Percentiles rank a stretch among this genome's conserved stretches.
These are phyloP conservation scores for Oryza meridionalis DNA, from an alignment of 176 grass and related monocot genomes.

Conservation along the genomic window DNA sequence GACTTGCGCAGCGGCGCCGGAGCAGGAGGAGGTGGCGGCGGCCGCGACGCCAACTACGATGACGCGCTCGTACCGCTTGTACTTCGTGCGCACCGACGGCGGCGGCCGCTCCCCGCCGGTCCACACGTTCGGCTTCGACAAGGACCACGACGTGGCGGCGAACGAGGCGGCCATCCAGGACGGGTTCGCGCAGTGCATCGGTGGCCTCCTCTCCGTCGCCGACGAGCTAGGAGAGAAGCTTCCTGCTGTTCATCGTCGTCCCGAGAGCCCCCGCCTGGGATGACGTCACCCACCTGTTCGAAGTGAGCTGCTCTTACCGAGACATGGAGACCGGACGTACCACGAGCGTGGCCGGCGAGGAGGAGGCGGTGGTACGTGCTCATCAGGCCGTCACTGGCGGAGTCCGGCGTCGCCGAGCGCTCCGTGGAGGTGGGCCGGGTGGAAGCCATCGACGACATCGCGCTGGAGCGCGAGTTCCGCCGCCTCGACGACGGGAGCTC, in stretches of 20 bases:
- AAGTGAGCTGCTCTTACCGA: constrained; percentile 60
- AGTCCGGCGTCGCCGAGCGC: neutral
- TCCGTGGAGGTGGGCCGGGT: constrained; percentile 62
- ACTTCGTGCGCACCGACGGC: constrained; percentile 22
- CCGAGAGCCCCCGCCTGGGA: constrained; percentile 23
- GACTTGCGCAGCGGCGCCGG: no score
- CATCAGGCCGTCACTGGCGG: constrained; percentile 25
- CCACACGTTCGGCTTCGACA: constrained; percentile 79
- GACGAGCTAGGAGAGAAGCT: constrained; percentile 84
- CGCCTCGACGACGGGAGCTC: no score
- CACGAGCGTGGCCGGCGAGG: constrained; percentile 46
- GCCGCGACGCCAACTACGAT: constrained; percentile 41
- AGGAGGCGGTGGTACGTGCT: constrained; percentile 39
- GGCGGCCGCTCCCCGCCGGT: constrained; percentile 43
- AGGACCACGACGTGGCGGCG: constrained; percentile 74
- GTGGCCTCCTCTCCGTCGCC: constrained; percentile 64
- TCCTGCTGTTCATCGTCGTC: constrained; percentile 64
- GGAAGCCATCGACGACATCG: constrained; percentile 46
- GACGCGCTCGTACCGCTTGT: constrained; percentile 60
- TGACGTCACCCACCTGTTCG: constrained; percentile 45
- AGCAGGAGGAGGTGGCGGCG: no score
- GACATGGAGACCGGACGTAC: constrained; percentile 55
- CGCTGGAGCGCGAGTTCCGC: constrained; percentile 8
- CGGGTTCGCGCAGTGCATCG: constrained; percentile 80
- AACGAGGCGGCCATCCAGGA: constrained; percentile 60